Evolutionary conservation across 305 asterid genomes (phyloP), one percentile per base, ranked within the genome.

Genomic region (Ilex paraguariensis): DNA sequence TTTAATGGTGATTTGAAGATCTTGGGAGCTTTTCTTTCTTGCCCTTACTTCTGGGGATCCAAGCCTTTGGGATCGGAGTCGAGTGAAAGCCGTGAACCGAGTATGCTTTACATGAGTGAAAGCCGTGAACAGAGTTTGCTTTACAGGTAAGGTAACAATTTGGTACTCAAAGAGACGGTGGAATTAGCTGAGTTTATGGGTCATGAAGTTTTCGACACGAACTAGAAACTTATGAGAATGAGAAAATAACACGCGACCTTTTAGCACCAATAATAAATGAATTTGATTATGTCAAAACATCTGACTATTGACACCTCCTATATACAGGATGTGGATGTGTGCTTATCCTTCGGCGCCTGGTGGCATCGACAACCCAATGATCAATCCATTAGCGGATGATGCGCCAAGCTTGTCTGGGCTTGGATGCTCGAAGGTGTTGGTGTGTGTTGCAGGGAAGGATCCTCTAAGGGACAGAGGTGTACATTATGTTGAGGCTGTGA

Each of bases 401-500:
- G 68, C 67, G 2, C 65, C 71, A 1, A 42, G 56, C 0, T 16
- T 66, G 28, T 55, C 51, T 0, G n/a, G 13, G 28, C 39, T 67
- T 0, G 57, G 58, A 0, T 75, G 72, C 31, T 31, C 48, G 6
- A 64, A 14, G 62, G 10, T 67, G 63, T 60, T 75, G 15, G 55
- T 75, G 6, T 36, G 54, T 50, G 31, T 46, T 5, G 70, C 70
- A 2, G 74, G 68, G 65, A 68, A 65, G 13, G 81, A 76, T 57
- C 63, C 61, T 31, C 53, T 76, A 4, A 76, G 73, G 55, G 68
- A 66, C 5, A 71, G 71, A 52, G 76, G 71, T 2, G 9, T 61
- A 11, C 52, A 62, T 17, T 71, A 66, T 21, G 61, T 60, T 10
- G 61, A 66, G n/a, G 64, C 61, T 5, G 46, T 71, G 45, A 66